Evolutionary conservation across 768 basidiomycete species (phyloP).

Genomic region (Punctularia strigosozonata): DNA sequence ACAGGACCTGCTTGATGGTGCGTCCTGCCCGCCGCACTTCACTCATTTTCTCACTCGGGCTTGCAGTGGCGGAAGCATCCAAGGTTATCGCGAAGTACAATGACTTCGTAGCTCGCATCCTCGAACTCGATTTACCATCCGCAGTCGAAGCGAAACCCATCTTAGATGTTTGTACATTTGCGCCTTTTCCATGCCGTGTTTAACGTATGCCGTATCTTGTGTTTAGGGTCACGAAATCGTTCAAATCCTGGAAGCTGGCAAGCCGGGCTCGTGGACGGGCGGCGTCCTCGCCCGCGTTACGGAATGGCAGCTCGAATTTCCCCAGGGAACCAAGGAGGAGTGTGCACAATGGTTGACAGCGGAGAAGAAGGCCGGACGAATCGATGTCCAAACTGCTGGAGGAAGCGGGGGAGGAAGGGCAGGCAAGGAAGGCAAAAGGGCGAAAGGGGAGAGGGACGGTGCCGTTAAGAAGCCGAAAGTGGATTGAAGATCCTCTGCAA

Average conservation of each 20-base stretch:
- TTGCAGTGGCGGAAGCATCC: slow-evolving; percentile 30
- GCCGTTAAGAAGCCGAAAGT: slow-evolving; percentile 8
- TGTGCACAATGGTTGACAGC: slow-evolving; percentile 59
- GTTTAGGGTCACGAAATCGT: slow-evolving; percentile 63
- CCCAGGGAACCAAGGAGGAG: slow-evolving; percentile 48
- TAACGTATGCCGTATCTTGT: slow-evolving; percentile 2
- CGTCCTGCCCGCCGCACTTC: slow-evolving; percentile 11
- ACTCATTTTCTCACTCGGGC: slow-evolving; percentile 8
- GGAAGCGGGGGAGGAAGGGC: slow-evolving; percentile 3
- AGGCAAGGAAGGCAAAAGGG: neutral
- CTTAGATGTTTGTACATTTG: slow-evolving; percentile 51
- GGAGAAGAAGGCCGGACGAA: slow-evolving; percentile 36
- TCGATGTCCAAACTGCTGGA: slow-evolving; percentile 16
- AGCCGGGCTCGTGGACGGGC: slow-evolving; percentile 63
- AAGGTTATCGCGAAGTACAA: slow-evolving; percentile 55
- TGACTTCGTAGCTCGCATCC: slow-evolving; percentile 42
- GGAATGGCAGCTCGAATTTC: slow-evolving; percentile 81
- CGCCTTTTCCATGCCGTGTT: neutral
- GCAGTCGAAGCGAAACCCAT: slow-evolving; percentile 61
- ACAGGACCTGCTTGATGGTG: slow-evolving; percentile 32
- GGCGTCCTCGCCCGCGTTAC: slow-evolving; percentile 52
- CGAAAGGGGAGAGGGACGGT: slow-evolving; percentile 1
- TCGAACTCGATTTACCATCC: slow-evolving; percentile 46
- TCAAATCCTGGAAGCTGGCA: slow-evolving; percentile 34
- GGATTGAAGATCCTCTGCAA: slow-evolving; percentile 1